A percentile compares a stretch with the other conserved stretches of the same genome.
phyloP scores from a whole-genome alignment of 805 yeast species.

The Metschnikowia arizonensis region DNA sequence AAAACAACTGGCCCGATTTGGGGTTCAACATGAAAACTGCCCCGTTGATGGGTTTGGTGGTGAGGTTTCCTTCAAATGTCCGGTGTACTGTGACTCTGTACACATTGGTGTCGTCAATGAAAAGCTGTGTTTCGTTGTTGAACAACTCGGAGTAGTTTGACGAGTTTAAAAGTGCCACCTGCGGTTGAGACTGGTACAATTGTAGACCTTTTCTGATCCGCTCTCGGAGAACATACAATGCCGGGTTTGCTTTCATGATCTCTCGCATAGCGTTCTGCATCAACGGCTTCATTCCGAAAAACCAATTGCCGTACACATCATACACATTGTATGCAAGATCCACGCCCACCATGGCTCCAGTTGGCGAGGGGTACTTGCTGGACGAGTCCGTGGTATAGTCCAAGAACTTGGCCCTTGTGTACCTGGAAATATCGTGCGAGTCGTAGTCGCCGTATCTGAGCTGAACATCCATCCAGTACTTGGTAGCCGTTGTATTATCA shows the following conservation, averaged over 20 bases:
- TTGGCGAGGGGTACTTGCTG: conserved; percentile 85
- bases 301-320: conserved; percentile 97
- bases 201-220: conserved; percentile 92
- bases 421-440: conserved; percentile 92
- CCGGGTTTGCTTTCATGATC: conserved; percentile 93
- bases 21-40: conserved; percentile 89
- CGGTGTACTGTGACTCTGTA: conserved; percentile 88
- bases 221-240: conserved; percentile 85
- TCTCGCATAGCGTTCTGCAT: conserved; percentile 90
- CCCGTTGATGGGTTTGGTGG: conserved; percentile 92
- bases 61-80: conserved; percentile 87
- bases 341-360: conserved; percentile 85
- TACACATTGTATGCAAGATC: conserved; percentile 95
- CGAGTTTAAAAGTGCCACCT: conserved; percentile 85
- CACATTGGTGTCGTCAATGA: conserved; percentile 91
- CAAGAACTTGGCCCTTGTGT: conserved; percentile 85
- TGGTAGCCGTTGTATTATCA: conserved; percentile 56
- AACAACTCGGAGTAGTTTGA: conserved; percentile 87
- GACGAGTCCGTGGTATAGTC: conserved; percentile 89
- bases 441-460: conserved; percentile 95
- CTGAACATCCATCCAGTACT: conserved; percentile 94
- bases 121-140: conserved; percentile 75
- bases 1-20: conserved; percentile 80
- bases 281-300: conserved; percentile 87
- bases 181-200: conserved; percentile 88